phyloP scores from a whole-genome alignment of 164 flowering plant species.

The Paratinospora sagittata region DNA sequence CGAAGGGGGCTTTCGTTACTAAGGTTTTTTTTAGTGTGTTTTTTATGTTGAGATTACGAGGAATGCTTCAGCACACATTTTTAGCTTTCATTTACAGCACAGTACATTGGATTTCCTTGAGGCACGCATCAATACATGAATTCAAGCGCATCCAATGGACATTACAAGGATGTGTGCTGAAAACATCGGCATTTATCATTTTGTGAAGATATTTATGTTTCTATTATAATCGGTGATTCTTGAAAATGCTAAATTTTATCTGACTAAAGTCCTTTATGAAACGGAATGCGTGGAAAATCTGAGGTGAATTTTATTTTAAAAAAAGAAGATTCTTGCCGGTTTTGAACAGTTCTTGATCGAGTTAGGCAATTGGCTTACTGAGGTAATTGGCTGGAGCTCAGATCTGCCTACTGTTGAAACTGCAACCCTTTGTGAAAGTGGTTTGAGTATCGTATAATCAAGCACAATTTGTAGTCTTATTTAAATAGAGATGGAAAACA shows the following conservation, averaged over 20 bases:
- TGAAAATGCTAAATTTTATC: background rate
- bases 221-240: background rate
- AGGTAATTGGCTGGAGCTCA: background rate
- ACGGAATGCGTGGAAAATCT: background rate
- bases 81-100: too few relatives aligned
- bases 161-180: too few relatives aligned
- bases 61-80: too few relatives aligned
- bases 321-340: background rate
- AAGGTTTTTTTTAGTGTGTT: too few relatives aligned
- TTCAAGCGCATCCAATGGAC: too few relatives aligned
- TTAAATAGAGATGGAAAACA: background rate
- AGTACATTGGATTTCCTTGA: too few relatives aligned
- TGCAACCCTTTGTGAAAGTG: background rate
- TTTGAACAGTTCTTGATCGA: background rate
- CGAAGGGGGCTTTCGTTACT: too few relatives aligned
- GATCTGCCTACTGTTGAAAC: too few relatives aligned
- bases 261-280: background rate
- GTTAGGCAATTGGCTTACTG: background rate
- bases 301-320: background rate
- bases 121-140: too few relatives aligned
- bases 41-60: conserved; percentile 40
- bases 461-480: background rate
- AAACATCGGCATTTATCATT: too few relatives aligned
- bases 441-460: background rate
- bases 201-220: too few relatives aligned